A percentile compares a stretch with the other conserved stretches of the same genome.
Conservation (phyloP, 495 filamentous ascomycete species). For the Penicillium canescens region DNA sequence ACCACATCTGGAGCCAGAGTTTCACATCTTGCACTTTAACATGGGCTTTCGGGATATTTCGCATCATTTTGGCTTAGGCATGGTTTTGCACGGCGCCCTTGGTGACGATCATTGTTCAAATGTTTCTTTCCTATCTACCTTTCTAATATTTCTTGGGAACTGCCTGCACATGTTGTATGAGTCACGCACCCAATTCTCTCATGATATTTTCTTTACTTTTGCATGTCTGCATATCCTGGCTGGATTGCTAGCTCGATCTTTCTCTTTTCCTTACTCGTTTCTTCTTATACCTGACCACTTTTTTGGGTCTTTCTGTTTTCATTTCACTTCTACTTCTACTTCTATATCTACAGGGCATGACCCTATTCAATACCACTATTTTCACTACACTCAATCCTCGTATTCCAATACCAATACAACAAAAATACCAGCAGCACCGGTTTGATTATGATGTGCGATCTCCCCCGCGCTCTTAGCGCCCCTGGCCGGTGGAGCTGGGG, state of each 20-base stretch:
- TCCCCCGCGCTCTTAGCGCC: conserved; percentile 27
- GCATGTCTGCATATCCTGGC: conserved; percentile 6
- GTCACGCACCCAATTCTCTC: conserved; percentile 21
- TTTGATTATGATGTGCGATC: conserved; percentile 33
- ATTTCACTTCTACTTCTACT: not conserved
- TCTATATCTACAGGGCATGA: not conserved
- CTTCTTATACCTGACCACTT: conserved; percentile 4
- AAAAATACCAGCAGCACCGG: conserved; percentile 13
- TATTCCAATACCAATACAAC: not conserved
- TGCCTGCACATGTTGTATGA: conserved; percentile 25
- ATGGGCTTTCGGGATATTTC: conserved; percentile 3
- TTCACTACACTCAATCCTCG: not conserved
- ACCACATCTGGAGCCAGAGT: conserved; percentile 4
- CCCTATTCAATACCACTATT: conserved; percentile 15
- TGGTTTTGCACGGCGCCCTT: conserved; percentile 22
- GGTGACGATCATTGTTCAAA: conserved; percentile 10
- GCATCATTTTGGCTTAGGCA: conserved; percentile 21
- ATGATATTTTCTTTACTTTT: conserved; percentile 4
- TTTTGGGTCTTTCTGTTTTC: not conserved
- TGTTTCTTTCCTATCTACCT: conserved; percentile 8
- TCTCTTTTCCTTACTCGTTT: not conserved
- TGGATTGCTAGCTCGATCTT: conserved; percentile 11
- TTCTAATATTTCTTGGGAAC: conserved; percentile 12
- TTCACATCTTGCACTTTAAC: conserved; percentile 6
- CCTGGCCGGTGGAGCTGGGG: conserved; percentile 8